A percentile compares a stretch with the other conserved stretches of the same genome.
These are phyloP conservation scores for Colletotrichum orbiculare DNA, from an alignment of 2,329 filamentous ascomycete genomes.

Conservation along the genomic window DNA sequence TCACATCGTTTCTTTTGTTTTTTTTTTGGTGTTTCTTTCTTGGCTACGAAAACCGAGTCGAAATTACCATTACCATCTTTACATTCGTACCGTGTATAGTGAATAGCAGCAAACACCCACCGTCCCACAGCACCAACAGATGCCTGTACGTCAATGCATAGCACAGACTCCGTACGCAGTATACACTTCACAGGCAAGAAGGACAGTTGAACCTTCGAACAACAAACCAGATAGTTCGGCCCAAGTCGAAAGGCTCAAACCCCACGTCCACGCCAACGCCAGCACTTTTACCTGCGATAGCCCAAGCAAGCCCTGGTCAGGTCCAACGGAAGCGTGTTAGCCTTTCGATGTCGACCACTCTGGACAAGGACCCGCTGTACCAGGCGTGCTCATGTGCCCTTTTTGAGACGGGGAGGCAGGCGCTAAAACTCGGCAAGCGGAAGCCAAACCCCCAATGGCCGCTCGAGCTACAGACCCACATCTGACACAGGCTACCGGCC, in stretches of 20 bases:
- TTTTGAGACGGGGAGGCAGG: slow-evolving; percentile 53
- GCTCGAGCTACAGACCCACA: slow-evolving; percentile 5
- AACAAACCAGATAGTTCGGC: neutral
- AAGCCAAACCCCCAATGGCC: slow-evolving; percentile 42
- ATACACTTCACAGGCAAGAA: no score
- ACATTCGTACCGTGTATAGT: no score
- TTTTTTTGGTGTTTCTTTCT: no score
- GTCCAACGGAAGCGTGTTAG: slow-evolving; percentile 25
- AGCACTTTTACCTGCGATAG: neutral
- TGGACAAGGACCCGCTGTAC: slow-evolving; percentile 49
- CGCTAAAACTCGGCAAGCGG: slow-evolving; percentile 54
- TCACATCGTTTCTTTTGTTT: no score
- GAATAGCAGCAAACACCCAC: no score
- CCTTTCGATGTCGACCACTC: slow-evolving; percentile 31
- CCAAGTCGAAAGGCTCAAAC: neutral
- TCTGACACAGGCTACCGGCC: slow-evolving; percentile 1
- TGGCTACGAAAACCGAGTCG: no score
- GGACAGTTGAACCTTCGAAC: neutral
- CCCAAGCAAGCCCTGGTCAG: slow-evolving; percentile 1
- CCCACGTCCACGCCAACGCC: neutral
- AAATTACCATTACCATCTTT: no score
- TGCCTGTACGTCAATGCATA: no score
- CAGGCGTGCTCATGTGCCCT: slow-evolving; percentile 61
- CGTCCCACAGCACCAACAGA: no score
- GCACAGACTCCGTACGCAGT: no score